Base-by-base conservation (phyloP, 2,329 filamentous ascomycete genomes). In the Neopestalotiopsis sp. region DNA sequence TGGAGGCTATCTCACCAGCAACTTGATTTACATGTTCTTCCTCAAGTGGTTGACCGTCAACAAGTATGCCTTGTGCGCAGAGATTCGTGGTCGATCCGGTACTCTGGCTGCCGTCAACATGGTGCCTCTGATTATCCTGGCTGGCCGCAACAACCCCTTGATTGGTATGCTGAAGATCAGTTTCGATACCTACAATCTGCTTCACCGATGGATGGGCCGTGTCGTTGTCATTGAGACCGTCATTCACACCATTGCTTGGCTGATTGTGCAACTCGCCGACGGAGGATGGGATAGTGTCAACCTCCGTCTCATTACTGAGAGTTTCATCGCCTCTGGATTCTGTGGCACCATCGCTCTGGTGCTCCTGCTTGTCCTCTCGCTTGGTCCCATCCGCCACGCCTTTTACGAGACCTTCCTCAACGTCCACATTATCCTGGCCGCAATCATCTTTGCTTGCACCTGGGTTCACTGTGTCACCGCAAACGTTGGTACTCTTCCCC, bases 391-490 rank as follows among this genome's bases (percentile, higher is more conserved):
- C 65, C 91, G 96, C 70, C 95, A 98, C 80, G 94, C 95, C 53
- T 98, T 97, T 79, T 99, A 99, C 83, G 96, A 99, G 83, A 97
- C 94, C 1, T 99, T 99, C 83, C 87, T 98, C 74, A 94, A 93
- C 78, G 81, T 92, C 38, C 96, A 98, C 82, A 94, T 97, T 74
- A 79, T 93, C 49, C 83, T 97, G 65, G 94, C 91, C 53, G 80
- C 91, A 45, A 77, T 93, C 67, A 84, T 86, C 62, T 88, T 98
- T 65, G 84, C 88, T 68, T 91, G 90, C 75, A 90, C 95, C 9
- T 96, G 91, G 87, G 84, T 95, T 49, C 96, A 98, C 83, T 90
- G 94, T 75, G 85, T 89, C 59, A 84, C 92, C 10, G 88, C 93
- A 34, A 80, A 84, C 4, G 83, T 94, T 40, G 90, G 94, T 67